These are phyloP conservation scores for Protostelium mycophagum DNA, from an alignment of 78 protist genomes.

Conservation along the genomic window DNA sequence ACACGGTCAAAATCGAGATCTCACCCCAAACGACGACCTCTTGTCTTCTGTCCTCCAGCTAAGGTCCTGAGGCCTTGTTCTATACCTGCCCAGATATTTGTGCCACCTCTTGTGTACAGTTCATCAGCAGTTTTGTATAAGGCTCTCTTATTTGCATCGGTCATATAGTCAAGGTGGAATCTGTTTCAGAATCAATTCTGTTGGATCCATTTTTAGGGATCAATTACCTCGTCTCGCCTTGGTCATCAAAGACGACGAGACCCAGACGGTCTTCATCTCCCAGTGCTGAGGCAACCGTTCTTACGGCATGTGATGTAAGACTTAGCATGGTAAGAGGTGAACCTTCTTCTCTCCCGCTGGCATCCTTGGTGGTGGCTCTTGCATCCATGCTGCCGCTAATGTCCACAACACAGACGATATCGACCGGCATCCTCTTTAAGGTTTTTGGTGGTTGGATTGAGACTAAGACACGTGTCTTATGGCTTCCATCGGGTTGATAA, in stretches of 20 bases:
- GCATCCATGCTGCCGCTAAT: neutral
- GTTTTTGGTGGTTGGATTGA: neutral
- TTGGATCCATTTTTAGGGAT: no score
- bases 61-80: neutral
- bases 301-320: neutral
- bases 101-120: neutral
- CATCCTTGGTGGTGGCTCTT: neutral
- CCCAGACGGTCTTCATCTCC: neutral
- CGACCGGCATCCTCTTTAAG: neutral
- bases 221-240: no score
- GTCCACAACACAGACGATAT: neutral
- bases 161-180: neutral
- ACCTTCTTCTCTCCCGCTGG: neutral
- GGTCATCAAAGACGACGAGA: no score
- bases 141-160: neutral
- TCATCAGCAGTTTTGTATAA: neutral
- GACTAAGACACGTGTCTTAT: no score
- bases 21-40: neutral
- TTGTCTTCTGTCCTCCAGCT: neutral
- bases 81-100: neutral
- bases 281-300: neutral
- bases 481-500: no score
- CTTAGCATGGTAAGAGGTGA: neutral
- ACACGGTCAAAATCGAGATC: no score
- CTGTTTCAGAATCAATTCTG: no score